Percentiles rank a stretch among this genome's conserved stretches.
phyloP scores from a whole-genome alignment of 1,284 basidiomycete species.

The Ustilago bromivora region DNA sequence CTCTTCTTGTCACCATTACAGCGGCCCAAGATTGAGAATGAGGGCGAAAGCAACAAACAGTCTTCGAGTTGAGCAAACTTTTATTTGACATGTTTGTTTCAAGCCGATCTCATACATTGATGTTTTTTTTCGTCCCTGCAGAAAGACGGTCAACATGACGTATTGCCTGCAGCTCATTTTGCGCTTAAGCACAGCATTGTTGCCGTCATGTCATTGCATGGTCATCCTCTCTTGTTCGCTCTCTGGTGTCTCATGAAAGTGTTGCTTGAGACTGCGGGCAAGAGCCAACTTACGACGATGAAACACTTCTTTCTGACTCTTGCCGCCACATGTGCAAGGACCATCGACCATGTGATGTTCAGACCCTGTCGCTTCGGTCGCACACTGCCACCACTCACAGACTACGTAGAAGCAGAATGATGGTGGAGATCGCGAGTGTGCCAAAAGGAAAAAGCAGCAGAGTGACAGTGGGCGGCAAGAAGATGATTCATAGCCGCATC shows the following conservation, averaged over 20 bases:
- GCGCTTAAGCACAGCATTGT: conserved; percentile 5
- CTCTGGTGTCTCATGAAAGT: too few species aligned
- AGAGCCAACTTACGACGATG: neutral
- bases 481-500: conserved; percentile 24
- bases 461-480: neutral
- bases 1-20: too few species aligned
- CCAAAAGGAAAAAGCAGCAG: neutral
- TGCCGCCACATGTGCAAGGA: neutral
- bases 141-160: conserved; percentile 22
- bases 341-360: conserved; percentile 1
- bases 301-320: neutral
- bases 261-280: too few species aligned
- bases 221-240: too few species aligned
- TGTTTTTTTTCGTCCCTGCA: neutral
- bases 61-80: neutral
- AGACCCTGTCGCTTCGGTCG: neutral
- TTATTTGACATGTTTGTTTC: neutral
- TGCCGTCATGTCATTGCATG: neutral
- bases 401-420: neutral
- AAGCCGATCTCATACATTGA: neutral
- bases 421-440: neutral
- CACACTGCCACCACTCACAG: neutral
- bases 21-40: too few species aligned
- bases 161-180: conserved; percentile 15
- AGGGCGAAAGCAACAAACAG: too few species aligned